Conservation (phyloP, 2,329 filamentous ascomycete species). For the Penicillium sp. region DNA sequence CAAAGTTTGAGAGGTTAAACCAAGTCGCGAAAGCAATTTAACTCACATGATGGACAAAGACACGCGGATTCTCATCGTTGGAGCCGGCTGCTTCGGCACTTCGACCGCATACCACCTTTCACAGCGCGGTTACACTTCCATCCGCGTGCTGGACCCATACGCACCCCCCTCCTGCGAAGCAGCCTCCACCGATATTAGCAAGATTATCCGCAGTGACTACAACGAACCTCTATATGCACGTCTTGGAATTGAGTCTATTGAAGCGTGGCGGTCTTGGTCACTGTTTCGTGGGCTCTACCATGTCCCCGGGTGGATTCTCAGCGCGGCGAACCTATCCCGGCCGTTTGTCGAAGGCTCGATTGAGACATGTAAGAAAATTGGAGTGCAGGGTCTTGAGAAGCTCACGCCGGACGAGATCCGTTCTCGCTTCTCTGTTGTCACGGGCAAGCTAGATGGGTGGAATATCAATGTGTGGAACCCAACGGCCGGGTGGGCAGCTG, state of each 20-base stretch:
- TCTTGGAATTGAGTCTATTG: conserved; percentile 19
- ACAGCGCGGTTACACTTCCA: conserved; percentile 7
- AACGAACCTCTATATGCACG: conserved; percentile 21
- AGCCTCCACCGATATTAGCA: conserved; percentile 22
- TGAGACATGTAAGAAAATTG: conserved; percentile 13
- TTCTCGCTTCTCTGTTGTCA: conserved; percentile 14
- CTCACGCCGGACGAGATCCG: conserved; percentile 12
- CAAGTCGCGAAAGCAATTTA: background rate
- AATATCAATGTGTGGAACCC: conserved; percentile 22
- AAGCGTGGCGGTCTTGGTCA: conserved; percentile 8
- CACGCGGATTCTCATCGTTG: conserved; percentile 8
- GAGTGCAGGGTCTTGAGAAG: conserved; percentile 15
- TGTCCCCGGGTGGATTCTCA: conserved; percentile 18
- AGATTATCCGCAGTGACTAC: conserved; percentile 24
- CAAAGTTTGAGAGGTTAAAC: background rate
- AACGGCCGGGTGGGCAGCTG: conserved; percentile 18
- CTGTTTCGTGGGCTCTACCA: conserved; percentile 21
- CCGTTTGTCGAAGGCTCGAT: conserved; percentile 19
- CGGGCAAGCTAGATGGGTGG: conserved; percentile 18
- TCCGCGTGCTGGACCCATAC: conserved; percentile 10
- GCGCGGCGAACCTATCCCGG: conserved; percentile 16
- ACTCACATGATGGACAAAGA: conserved; percentile 3
- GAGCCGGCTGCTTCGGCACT: conserved; percentile 12
- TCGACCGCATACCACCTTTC: conserved; percentile 14
- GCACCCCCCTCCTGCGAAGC: conserved; percentile 18